Base-by-base conservation (phyloP, 257 asterid genomes). In the Jasminum sambac region DNA sequence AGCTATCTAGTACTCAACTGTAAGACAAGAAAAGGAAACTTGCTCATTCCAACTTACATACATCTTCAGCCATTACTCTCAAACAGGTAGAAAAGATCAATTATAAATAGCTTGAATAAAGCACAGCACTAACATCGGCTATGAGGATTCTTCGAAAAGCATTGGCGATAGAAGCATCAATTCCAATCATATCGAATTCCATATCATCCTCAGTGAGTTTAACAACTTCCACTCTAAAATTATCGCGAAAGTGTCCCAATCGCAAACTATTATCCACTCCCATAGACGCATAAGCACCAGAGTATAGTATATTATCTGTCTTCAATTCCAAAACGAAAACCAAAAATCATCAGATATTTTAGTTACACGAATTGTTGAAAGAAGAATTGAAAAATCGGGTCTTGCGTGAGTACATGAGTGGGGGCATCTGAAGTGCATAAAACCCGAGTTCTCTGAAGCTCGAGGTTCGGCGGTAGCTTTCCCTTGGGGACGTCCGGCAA, bases 131-230 rank as follows among this genome's bases (percentile, higher is more conserved):
- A 48, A 95, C 99, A 92, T 95, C 99, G 23, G 99, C 79, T 62
- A 95, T 87, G 67, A 95, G 98, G 48, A 95, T 95, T 75, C 99
- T 86, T 39, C 97, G 92, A 63, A 88, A 95, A 57, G 99, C 97
- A 64, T 95, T 95, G 25, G 94, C 99, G 69, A 95, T 68, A 21
- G 99, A 81, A 60, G 94, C 88, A 82, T 95, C 97, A 66, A 89
- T 84, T 26, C 99, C 99, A 74, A 95, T 77, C 94, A 95, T 79
- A 81, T 95, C 99, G 64, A 91, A 88, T 64, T 89, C 95, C 74
- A 95, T 79, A 25, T 86, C 96, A 39, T 91, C 92, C 63, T 84
- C 89, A 0, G 81, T 71, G 16, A 88, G 90, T 25, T 58, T 78
- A 63, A 75, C 70, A 19, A 89, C 84, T 69, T 89, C 95, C 39